A percentile compares a stretch with the other conserved stretches of the same genome.
Conservation (phyloP, 768 basidiomycete genomes). For the Russula olivacea region DNA sequence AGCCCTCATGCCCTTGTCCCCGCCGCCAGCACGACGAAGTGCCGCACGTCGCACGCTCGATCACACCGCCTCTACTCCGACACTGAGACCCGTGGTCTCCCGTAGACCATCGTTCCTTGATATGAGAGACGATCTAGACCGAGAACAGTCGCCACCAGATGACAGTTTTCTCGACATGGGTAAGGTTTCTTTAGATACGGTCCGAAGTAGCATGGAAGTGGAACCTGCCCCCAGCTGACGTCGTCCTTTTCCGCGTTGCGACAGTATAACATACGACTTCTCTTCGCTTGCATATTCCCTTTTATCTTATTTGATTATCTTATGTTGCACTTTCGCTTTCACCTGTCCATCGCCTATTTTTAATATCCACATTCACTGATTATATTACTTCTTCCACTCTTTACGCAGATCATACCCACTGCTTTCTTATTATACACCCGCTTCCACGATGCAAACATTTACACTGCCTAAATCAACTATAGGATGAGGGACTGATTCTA, state of each 20-base stretch:
- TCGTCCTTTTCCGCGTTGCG: background rate
- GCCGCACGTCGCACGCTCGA: slow-evolving; percentile 15
- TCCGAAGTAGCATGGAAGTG: slow-evolving; percentile 34
- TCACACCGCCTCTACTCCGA: slow-evolving; percentile 14
- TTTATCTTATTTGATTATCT: slow-evolving; percentile 22
- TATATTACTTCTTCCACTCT: slow-evolving; percentile 5
- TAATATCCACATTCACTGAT: slow-evolving; percentile 5
- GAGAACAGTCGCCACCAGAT: slow-evolving; percentile 26
- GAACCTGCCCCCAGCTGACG: slow-evolving; percentile 1
- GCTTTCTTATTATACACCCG: slow-evolving; percentile 9
- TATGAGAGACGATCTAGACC: slow-evolving; percentile 41
- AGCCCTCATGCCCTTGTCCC: slow-evolving; percentile 33
- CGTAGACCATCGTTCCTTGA: slow-evolving; percentile 70
- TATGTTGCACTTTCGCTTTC: slow-evolving; percentile 4
- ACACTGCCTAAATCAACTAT: background rate
- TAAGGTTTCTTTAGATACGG: slow-evolving; percentile 38
- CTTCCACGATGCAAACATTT: background rate
- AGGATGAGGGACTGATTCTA: background rate
- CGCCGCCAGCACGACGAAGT: slow-evolving; percentile 31
- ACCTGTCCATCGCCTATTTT: slow-evolving; percentile 1
- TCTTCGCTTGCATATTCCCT: background rate
- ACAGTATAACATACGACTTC: background rate
- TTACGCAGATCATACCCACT: slow-evolving; percentile 11
- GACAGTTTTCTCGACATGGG: slow-evolving; percentile 41
- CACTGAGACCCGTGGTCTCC: slow-evolving; percentile 45